Percentiles rank a stretch among this genome's conserved stretches.
These are phyloP conservation scores for Cyphellophora attinorum DNA, from an alignment of 2,329 filamentous ascomycete species.

Conservation along the genomic window DNA sequence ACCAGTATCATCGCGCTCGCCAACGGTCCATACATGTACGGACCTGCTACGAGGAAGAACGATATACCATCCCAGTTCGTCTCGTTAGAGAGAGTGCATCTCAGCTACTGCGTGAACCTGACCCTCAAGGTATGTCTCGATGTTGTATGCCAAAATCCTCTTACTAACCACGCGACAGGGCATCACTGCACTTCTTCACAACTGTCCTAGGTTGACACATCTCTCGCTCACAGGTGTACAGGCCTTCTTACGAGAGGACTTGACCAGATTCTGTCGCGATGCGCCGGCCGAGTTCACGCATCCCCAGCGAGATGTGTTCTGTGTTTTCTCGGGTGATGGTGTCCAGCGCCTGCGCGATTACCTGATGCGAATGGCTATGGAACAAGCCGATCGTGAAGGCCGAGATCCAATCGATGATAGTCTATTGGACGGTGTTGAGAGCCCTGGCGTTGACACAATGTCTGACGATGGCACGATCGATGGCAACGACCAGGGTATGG, in stretches of 20 bases:
- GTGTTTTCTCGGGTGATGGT: slow-evolving; percentile 86
- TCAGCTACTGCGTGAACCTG: slow-evolving; percentile 86
- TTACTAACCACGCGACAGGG: too few species aligned
- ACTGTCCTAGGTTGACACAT: slow-evolving; percentile 86
- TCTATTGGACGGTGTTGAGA: slow-evolving; percentile 17
- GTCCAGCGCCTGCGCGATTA: slow-evolving; percentile 69
- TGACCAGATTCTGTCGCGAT: slow-evolving; percentile 75
- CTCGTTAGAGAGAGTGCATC: slow-evolving; percentile 77
- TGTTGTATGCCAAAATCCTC: too few species aligned
- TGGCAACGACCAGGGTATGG: slow-evolving; percentile 17
- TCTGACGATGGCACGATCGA: slow-evolving; percentile 20
- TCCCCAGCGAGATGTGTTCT: slow-evolving; percentile 91
- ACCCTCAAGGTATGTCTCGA: slow-evolving; percentile 61
- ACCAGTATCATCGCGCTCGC: slow-evolving; percentile 78
- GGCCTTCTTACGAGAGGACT: slow-evolving; percentile 76
- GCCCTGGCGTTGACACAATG: slow-evolving; percentile 18
- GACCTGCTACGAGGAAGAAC: slow-evolving; percentile 11
- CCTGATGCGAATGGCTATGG: slow-evolving; percentile 45
- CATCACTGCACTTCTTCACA: slow-evolving; percentile 79
- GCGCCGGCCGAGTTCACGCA: slow-evolving; percentile 88
- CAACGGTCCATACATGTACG: slow-evolving; percentile 47
- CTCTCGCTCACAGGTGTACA: slow-evolving; percentile 88
- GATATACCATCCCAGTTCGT: slow-evolving; percentile 17
- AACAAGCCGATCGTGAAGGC: slow-evolving; percentile 16
- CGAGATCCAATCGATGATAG: slow-evolving; percentile 17